Base-by-base conservation (phyloP, 768 basidiomycete species). In the Tephrocybe rancida region DNA sequence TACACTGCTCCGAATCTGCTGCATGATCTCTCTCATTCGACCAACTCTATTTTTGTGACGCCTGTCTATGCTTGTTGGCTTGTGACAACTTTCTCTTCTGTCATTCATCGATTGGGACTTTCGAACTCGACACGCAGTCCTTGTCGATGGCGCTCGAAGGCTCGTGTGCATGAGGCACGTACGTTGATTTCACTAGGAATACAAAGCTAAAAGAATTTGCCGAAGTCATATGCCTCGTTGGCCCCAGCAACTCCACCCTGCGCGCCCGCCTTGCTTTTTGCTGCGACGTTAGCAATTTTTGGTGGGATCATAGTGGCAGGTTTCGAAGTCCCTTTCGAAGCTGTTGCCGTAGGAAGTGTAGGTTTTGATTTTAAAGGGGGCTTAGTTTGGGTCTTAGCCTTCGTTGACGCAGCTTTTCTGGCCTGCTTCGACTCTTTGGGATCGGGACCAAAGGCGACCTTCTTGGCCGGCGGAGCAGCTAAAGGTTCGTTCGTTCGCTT, bases 141-240 rank as follows among this genome's bases (percentile, higher is more conserved):
- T n/a, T n/a, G n/a, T n/a, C n/a, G n/a, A n/a, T n/a, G n/a, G n/a
- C n/a, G n/a, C n/a, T n/a, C n/a, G n/a, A n/a, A n/a, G n/a, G n/a
- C n/a, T n/a, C n/a, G n/a, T n/a, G n/a, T n/a, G n/a, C n/a, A n/a
- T n/a, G n/a, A n/a, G n/a, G n/a, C n/a, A n/a, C n/a, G n/a, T n/a
- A n/a, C n/a, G n/a, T n/a, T n/a, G n/a, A n/a, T n/a, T n/a, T n/a
- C n/a, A 14, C 44, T 5, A 46, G 25, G n/a, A 16, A 13, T 5
- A 41, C 5, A 21, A 21, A 19, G 19, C 44, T 51, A 73, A 59
- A 83, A 84, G 67, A 80, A 84, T 56, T 74, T 70, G 42, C 70
- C 71, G 60, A 84, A 84, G 61, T 81, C 76, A 58, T 84, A 84
- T n/a, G 73, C 73, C 59, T 75, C 72, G 39, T 67, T 71, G 24